Evolutionary conservation across 225 moss, liverwort and hornwort species (phyloP).

Genomic region (Polytrichum commune): DNA sequence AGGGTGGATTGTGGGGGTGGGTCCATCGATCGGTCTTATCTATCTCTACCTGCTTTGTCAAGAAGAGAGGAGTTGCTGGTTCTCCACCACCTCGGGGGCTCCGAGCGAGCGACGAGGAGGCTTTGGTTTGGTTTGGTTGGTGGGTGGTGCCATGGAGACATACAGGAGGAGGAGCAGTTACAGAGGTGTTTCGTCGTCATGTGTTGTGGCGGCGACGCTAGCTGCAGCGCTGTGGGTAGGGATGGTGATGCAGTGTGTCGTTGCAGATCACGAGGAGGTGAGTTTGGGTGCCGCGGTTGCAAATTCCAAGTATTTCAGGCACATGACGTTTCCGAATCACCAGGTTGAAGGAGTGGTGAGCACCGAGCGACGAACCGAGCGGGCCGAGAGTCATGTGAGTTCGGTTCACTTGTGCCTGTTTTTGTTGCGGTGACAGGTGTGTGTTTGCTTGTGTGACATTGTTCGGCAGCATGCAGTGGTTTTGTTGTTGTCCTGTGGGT

Average conservation of each 20-base stretch:
- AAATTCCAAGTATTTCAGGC: slow-evolving; percentile 31
- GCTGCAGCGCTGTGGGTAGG: too few species aligned
- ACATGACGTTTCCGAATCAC: slow-evolving; percentile 33
- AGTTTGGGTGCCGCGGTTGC: background rate
- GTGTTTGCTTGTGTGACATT: background rate
- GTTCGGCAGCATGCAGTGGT: background rate
- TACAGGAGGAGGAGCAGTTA: too few species aligned
- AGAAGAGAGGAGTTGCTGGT: too few species aligned
- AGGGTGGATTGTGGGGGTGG: too few species aligned
- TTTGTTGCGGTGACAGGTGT: background rate
- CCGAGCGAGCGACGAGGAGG: too few species aligned
- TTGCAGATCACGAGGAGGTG: slow-evolving; percentile 2
- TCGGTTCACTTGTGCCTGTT: background rate
- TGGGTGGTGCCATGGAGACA: too few species aligned
- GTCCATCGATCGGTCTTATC: too few species aligned
- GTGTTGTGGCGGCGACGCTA: too few species aligned
- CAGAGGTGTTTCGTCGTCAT: too few species aligned
- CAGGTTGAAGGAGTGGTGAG: slow-evolving; percentile 14
- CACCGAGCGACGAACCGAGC: background rate
- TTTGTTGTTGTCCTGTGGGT: background rate
- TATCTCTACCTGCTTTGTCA: too few species aligned
- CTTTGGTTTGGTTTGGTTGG: too few species aligned
- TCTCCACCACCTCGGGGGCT: too few species aligned
- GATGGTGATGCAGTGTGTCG: slow-evolving; percentile 12
- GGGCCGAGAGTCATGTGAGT: background rate